Conservation (phyloP, 495 filamentous ascomycete genomes). For the Gamarada debralockiae region DNA sequence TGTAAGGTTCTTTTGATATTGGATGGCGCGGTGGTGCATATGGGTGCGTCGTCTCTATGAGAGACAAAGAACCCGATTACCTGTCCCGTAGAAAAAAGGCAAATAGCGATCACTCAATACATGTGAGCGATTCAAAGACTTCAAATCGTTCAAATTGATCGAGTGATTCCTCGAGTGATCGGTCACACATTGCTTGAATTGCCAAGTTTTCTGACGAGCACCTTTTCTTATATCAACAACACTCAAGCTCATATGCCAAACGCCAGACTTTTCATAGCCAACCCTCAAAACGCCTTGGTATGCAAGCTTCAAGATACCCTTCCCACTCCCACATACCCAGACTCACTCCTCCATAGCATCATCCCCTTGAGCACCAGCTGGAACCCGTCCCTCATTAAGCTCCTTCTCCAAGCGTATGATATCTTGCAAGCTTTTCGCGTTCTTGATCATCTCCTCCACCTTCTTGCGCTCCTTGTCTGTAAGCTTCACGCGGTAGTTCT, state of each 20-base stretch:
- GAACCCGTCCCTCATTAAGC: conserved; percentile 80
- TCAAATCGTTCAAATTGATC: too few species aligned
- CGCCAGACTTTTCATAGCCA: conserved; percentile 11
- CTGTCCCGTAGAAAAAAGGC: too few species aligned
- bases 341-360: conserved; percentile 54
- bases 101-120: too few species aligned
- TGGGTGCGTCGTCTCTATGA: not conserved
- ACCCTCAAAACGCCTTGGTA: conserved; percentile 1
- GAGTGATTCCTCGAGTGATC: too few species aligned
- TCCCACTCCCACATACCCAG: not conserved
- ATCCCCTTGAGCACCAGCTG: conserved; percentile 53
- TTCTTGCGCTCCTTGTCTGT: conserved; percentile 67
- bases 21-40: too few species aligned
- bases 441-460: conserved; percentile 69
- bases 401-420: conserved; percentile 80
- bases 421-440: conserved; percentile 83
- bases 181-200: too few species aligned
- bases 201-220: not conserved
- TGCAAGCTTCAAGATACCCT: not conserved
- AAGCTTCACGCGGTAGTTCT: conserved; percentile 64
- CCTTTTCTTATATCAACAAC: not conserved
- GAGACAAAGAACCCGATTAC: too few species aligned
- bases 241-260: not conserved
- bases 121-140: too few species aligned
- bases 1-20: too few species aligned